phyloP scores from a whole-genome alignment of 768 basidiomycete genomes.

The Lanmaoa pseudosensibilis region DNA sequence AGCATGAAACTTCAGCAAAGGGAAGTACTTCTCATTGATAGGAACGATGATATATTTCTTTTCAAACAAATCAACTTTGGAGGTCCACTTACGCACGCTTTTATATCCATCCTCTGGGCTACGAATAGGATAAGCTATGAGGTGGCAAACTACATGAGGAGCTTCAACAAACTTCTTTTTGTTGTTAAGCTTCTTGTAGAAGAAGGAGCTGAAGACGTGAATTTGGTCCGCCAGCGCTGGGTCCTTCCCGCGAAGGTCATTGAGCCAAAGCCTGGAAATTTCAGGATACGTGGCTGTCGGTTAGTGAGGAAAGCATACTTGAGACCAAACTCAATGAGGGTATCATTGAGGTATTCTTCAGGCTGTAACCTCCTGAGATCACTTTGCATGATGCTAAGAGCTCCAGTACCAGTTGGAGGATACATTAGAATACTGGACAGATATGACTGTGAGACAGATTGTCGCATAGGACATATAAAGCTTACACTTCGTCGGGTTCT shows the following conservation, averaged over 20 bases:
- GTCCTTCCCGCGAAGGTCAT: constrained; percentile 50
- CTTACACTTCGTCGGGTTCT: constrained; percentile 69
- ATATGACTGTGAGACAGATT: constrained; percentile 2
- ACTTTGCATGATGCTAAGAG: constrained; percentile 77
- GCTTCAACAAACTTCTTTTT: constrained; percentile 49
- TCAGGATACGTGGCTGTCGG: constrained; percentile 1
- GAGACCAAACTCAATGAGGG: constrained; percentile 92
- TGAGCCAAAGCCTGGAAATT: constrained; percentile 63
- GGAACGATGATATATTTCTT: constrained; percentile 95
- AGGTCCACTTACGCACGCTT: constrained; percentile 92
- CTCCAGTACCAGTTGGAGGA: constrained; percentile 66
- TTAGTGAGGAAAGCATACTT: constrained; percentile 55
- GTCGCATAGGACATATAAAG: neutral
- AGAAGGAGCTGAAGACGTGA: constrained; percentile 96
- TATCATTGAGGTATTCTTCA: constrained; percentile 92
- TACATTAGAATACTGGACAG: constrained; percentile 68
- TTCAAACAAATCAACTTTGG: constrained; percentile 80
- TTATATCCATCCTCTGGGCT: constrained; percentile 68
- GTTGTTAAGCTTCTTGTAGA: constrained; percentile 88
- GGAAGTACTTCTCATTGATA: constrained; percentile 89
- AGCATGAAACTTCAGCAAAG: neutral
- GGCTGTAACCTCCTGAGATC: constrained; percentile 75
- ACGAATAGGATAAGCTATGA: constrained; percentile 19
- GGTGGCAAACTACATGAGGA: neutral
- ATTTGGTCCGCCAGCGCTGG: constrained; percentile 69